Conservation (phyloP, 257 asterid species). For the Solanum bulbocastanum region DNA sequence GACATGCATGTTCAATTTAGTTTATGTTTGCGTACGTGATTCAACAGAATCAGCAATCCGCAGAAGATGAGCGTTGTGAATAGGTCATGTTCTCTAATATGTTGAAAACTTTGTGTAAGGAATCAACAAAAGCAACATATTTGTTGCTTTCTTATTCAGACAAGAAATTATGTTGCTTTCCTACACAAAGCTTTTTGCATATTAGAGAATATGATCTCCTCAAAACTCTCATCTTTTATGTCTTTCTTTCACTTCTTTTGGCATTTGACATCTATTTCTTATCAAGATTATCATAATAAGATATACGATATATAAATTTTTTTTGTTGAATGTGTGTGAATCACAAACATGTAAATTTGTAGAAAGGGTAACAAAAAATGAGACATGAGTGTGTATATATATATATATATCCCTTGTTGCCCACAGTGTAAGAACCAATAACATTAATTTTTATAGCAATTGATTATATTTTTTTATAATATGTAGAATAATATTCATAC, state of each 20-base stretch:
- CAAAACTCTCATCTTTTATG: no score
- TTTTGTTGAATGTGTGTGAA: not conserved
- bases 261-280: no score
- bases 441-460: no score
- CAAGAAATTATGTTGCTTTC: not conserved
- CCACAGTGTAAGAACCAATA: no score
- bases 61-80: not conserved
- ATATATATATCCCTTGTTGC: no score
- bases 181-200: not conserved
- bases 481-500: no score
- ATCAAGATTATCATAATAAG: not conserved
- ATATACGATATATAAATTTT: no score
- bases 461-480: no score
- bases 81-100: not conserved
- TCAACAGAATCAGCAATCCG: slow-evolving; percentile 10
- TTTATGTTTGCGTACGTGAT: not conserved
- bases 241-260: not conserved
- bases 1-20: not conserved
- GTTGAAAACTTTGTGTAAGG: not conserved
- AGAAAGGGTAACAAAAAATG: no score
- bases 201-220: not conserved
- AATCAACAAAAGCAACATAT: not conserved
- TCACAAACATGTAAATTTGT: not conserved
- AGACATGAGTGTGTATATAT: no score
- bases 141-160: no score